These are phyloP conservation scores for Leishmania guyanensis DNA, from an alignment of 208 protist genomes.

Conservation along the genomic window DNA sequence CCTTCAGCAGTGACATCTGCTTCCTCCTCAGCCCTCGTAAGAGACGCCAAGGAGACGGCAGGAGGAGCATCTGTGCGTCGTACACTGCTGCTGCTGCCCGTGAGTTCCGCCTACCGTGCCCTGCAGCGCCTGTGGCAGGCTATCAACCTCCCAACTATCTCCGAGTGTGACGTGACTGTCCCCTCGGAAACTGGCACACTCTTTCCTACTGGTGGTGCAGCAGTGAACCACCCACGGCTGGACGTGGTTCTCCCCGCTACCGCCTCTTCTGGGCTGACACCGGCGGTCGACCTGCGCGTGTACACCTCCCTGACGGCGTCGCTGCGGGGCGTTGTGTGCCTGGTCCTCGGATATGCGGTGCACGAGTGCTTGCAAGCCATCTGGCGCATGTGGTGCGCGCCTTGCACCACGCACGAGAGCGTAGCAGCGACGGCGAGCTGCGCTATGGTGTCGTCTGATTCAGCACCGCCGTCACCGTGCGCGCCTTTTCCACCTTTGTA, in stretches of 20 bases:
- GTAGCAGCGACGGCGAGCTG: background rate
- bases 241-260: conserved; percentile 15
- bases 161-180: background rate
- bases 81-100: conserved; percentile 15
- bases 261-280: background rate
- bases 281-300: conserved; percentile 13
- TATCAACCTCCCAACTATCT: background rate
- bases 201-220: background rate
- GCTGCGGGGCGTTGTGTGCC: conserved; percentile 20
- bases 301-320: conserved; percentile 15
- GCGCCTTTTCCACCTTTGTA: background rate
- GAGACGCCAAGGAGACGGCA: background rate
- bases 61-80: conserved; percentile 3
- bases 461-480: background rate
- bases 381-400: background rate
- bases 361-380: conserved; percentile 9
- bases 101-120: conserved; percentile 11
- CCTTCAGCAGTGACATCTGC: background rate
- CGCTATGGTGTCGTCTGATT: background rate
- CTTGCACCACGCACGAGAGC: background rate
- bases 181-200: background rate
- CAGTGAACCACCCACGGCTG: conserved; percentile 3
- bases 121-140: conserved; percentile 30
- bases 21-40: background rate
- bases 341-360: conserved; percentile 22